A percentile compares a stretch with the other conserved stretches of the same genome.
Conservation (phyloP, 305 asterid genomes). For the Fraxinus floribunda region DNA sequence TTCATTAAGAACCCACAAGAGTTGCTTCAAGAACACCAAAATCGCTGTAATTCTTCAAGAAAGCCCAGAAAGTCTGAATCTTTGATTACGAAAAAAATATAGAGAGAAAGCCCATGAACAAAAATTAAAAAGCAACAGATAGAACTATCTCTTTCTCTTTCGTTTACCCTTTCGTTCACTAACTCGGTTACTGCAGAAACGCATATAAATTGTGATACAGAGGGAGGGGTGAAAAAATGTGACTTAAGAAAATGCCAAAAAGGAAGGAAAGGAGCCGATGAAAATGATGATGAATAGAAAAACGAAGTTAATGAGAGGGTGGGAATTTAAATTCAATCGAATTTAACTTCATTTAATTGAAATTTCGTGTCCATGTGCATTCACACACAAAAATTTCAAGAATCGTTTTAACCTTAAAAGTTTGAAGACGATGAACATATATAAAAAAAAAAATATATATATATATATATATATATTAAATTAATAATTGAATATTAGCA, state of each 20-base stretch:
- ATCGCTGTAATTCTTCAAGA: background rate
- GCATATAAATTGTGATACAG: background rate
- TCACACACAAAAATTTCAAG: background rate
- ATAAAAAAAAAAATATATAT: too few relatives aligned
- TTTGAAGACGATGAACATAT: background rate
- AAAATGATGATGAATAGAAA: slow-evolving; percentile 21
- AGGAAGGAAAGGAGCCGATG: background rate
- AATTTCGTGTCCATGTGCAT: slow-evolving; percentile 32
- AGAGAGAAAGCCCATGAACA: background rate
- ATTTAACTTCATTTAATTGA: slow-evolving; percentile 5
- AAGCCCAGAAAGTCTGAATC: slow-evolving; percentile 16
- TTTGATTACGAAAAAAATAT: background rate
- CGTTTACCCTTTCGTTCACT: slow-evolving; percentile 24
- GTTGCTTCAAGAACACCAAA: slow-evolving; percentile 4
- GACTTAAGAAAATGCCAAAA: slow-evolving; percentile 4
- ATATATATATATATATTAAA: too few relatives aligned
- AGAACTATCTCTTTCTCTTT: slow-evolving; percentile 7
- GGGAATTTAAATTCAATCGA: slow-evolving; percentile 16
- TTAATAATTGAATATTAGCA: background rate
- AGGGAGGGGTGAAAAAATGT: background rate
- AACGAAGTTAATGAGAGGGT: slow-evolving; percentile 17
- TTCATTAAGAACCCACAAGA: background rate
- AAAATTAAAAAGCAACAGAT: slow-evolving; percentile 20
- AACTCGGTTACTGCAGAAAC: slow-evolving; percentile 3
- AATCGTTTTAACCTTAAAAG: background rate